These are phyloP conservation scores for Fomitopsis schrenkii DNA, from an alignment of 1,284 basidiomycete genomes.

Conservation along the genomic window DNA sequence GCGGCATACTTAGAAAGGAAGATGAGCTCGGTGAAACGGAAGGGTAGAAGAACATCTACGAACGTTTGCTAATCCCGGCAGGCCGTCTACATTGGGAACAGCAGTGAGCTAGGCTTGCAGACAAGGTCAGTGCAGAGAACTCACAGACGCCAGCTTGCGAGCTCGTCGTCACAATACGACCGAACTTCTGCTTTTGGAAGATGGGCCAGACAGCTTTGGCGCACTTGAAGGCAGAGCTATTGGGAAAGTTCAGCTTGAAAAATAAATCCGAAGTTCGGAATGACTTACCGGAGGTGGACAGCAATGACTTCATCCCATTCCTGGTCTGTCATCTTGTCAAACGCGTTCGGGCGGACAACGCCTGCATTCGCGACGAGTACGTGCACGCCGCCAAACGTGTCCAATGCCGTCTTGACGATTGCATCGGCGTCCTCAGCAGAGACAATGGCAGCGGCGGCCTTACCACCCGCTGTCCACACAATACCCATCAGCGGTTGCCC, in stretches of 20 bases:
- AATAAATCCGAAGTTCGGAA: background rate
- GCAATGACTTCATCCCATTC: conserved; percentile 95
- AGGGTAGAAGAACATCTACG: conserved; percentile 11
- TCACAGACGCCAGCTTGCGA: conserved; percentile 91
- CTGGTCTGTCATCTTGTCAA: conserved; percentile 83
- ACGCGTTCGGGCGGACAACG: conserved; percentile 90
- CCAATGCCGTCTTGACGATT: conserved; percentile 85
- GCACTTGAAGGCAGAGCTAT: conserved; percentile 74
- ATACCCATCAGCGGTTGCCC: background rate
- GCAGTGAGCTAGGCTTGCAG: background rate
- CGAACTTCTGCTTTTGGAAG: conserved; percentile 97
- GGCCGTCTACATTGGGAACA: conserved; percentile 61
- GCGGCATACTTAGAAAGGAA: conserved; percentile 65
- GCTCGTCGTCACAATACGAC: conserved; percentile 91
- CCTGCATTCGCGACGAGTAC: conserved; percentile 94
- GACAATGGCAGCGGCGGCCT: conserved; percentile 80
- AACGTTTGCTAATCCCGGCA: conserved; percentile 90
- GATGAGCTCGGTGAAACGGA: background rate
- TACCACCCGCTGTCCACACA: conserved; percentile 67
- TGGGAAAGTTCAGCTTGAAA: conserved; percentile 5
- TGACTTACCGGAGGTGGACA: conserved; percentile 74
- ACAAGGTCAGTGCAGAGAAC: conserved; percentile 25
- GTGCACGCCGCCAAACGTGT: conserved; percentile 89
- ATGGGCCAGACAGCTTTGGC: conserved; percentile 96
- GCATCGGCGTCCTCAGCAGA: conserved; percentile 91